Conservation (phyloP, 768 basidiomycete species). For the Sporobolomyces phaffii region DNA sequence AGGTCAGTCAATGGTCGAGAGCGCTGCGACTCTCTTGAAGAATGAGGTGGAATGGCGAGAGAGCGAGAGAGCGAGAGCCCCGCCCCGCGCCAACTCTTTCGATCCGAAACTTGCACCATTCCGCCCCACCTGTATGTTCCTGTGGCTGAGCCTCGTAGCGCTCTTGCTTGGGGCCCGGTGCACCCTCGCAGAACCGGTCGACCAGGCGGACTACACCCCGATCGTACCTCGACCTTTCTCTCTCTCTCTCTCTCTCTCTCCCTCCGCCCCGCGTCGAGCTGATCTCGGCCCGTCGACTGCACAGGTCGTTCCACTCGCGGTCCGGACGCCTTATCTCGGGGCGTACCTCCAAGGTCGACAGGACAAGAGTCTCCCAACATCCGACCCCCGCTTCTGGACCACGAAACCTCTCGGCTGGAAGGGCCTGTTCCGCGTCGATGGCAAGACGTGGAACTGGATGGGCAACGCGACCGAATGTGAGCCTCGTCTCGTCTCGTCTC, state of each 20-base stretch:
- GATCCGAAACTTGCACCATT: too few relatives aligned
- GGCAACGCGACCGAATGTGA: slow-evolving; percentile 29
- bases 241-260: not conserved
- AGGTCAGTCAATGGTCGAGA: too few relatives aligned
- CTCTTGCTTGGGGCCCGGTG: not conserved
- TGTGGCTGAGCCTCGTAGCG: not conserved
- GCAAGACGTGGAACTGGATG: slow-evolving; percentile 24
- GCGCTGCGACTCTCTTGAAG: too few relatives aligned
- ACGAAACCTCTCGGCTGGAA: slow-evolving; percentile 26
- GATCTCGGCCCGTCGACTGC: too few relatives aligned
- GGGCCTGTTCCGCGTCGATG: slow-evolving; percentile 24
- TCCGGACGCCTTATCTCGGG: slow-evolving; percentile 27
- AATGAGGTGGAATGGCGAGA: too few relatives aligned
- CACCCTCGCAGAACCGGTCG: not conserved
- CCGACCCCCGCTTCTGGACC: slow-evolving; percentile 33
- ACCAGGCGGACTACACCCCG: slow-evolving; percentile 25
- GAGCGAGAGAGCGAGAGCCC: too few relatives aligned
- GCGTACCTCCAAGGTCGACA: slow-evolving; percentile 20
- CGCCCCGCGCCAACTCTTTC: too few relatives aligned
- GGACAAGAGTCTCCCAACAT: slow-evolving; percentile 19
- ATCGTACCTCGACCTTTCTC: slow-evolving; percentile 11
- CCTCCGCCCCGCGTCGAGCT: too few relatives aligned
- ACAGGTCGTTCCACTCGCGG: slow-evolving; percentile 32
- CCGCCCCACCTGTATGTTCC: not conserved
- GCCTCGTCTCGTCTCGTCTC: not conserved